phyloP scores from a whole-genome alignment of 2,329 filamentous ascomycete genomes.

The Huntiella moniliformis region DNA sequence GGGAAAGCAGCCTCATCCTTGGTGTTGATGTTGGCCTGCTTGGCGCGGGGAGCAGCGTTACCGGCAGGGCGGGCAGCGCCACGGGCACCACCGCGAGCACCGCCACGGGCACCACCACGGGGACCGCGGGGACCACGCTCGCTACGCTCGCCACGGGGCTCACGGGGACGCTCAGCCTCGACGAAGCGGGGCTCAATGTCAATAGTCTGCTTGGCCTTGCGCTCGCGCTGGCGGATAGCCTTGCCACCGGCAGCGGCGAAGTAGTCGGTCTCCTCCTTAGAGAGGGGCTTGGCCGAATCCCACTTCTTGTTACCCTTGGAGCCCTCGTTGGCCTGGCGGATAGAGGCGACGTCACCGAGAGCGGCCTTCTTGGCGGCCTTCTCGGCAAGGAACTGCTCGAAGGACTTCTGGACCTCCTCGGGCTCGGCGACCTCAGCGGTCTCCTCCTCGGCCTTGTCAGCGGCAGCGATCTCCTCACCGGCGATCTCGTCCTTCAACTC shows the following conservation, averaged over 20 bases:
- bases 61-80: constrained; percentile 25
- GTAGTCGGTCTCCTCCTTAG: constrained; percentile 55
- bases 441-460: constrained; percentile 53
- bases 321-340: constrained; percentile 87
- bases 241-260: constrained; percentile 59
- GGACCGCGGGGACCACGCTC: constrained; percentile 27
- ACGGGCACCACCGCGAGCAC: constrained; percentile 24
- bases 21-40: constrained; percentile 28
- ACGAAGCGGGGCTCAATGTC: constrained; percentile 75
- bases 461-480: constrained; percentile 72
- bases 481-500: constrained; percentile 85
- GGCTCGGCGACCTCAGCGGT: constrained; percentile 36
- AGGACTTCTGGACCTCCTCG: constrained; percentile 80
- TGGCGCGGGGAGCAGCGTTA: constrained; percentile 18
- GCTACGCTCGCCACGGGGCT: constrained; percentile 34
- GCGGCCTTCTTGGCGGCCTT: constrained; percentile 55
- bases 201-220: constrained; percentile 76
- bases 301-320: constrained; percentile 80
- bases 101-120: constrained; percentile 27
- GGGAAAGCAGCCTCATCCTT: constrained; percentile 41
- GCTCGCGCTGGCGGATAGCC: constrained; percentile 67
- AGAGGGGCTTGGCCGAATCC: constrained; percentile 58
- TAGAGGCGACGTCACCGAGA: constrained; percentile 43
- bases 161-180: constrained; percentile 44
- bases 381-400: constrained; percentile 67